These are phyloP conservation scores for Talaromyces atroroseus DNA, from an alignment of 2,329 filamentous ascomycete genomes.

Conservation along the genomic window DNA sequence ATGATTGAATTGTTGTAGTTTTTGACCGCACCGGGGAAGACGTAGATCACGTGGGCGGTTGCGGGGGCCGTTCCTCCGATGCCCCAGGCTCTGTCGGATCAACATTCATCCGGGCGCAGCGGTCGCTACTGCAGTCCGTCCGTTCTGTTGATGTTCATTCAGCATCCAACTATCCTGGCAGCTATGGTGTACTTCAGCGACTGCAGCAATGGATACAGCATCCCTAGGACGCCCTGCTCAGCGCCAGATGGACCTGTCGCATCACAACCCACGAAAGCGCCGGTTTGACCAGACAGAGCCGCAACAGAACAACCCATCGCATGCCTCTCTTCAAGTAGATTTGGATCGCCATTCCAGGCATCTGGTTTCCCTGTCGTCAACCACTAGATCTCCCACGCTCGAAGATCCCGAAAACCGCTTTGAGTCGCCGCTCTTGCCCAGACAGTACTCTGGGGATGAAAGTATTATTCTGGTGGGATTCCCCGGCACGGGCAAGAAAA, in stretches of 20 bases:
- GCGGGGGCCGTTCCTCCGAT: background rate
- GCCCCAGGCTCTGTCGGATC: background rate
- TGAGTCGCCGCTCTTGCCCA: slow-evolving; percentile 3
- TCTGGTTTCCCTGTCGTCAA: slow-evolving; percentile 1
- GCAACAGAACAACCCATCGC: background rate
- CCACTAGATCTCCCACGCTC: background rate
- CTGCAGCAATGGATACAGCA: slow-evolving; percentile 1
- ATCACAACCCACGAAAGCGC: slow-evolving; percentile 4
- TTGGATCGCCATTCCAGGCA: slow-evolving; percentile 3
- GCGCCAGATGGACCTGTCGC: background rate
- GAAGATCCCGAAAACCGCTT: slow-evolving; percentile 3
- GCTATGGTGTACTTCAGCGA: background rate
- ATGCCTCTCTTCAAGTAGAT: background rate
- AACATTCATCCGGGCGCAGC: background rate
- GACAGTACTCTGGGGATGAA: slow-evolving; percentile 5
- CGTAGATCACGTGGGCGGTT: background rate
- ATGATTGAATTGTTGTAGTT: background rate
- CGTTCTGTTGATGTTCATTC: background rate
- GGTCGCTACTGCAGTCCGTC: background rate
- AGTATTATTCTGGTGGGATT: slow-evolving; percentile 65
- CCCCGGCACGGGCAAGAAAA: slow-evolving; percentile 69
- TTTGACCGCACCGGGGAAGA: slow-evolving; percentile 22
- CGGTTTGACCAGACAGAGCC: slow-evolving; percentile 2
- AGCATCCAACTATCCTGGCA: background rate
- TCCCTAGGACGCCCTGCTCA: background rate